Base-by-base conservation (phyloP, 2,329 filamentous ascomycete species). In the Talaromyces rugulosus region DNA sequence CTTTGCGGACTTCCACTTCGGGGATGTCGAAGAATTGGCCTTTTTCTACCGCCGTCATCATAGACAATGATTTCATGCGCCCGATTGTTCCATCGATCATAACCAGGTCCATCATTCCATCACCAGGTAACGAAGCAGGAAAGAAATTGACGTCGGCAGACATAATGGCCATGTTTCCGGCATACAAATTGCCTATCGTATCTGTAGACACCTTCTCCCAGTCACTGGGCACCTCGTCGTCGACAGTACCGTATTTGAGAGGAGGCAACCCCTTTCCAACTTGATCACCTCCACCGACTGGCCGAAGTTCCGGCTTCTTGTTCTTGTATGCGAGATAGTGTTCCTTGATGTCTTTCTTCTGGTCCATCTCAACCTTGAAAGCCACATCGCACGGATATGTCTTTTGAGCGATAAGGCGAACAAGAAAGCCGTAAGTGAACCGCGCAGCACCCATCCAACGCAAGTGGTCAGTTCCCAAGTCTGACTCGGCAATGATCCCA, bases 121-220 rank as follows among this genome's bases (percentile, higher is more conserved):
- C 95, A 52, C 87, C 87, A 14, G 92, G 89, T 8, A 94, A 83
- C 0, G 94, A 85, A 1, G 91, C 89, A 2, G 30, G 91, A 82
- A 82, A 99, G 80, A 98, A 96, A 70, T 92, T 92, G 62, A 88
- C 84, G 66, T 94, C 89, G 12, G 91, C 84, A 0, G 93, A 88
- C 91, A 99, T 94, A 75, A 89, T 96, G 28, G 90, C 87, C 89
- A 98, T 96, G 74, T 97, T 99, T 64, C 95, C 95, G 34, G 89
- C 90, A 77, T 96, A 98, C 74, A 99, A 96, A 70, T 91, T 97
- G 54, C 92, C 92, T 60, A 99, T 80, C 33, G 89, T 91, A 65
- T 95, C 87, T 65, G 89, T 85, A 0, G 89, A 85, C 3, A 89
- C 78, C 23, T 89, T 78, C 64, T 89, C 83, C 92, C 95, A 99